Conservation (phyloP, 805 yeast genomes). For the Ogataea trehalophila region DNA sequence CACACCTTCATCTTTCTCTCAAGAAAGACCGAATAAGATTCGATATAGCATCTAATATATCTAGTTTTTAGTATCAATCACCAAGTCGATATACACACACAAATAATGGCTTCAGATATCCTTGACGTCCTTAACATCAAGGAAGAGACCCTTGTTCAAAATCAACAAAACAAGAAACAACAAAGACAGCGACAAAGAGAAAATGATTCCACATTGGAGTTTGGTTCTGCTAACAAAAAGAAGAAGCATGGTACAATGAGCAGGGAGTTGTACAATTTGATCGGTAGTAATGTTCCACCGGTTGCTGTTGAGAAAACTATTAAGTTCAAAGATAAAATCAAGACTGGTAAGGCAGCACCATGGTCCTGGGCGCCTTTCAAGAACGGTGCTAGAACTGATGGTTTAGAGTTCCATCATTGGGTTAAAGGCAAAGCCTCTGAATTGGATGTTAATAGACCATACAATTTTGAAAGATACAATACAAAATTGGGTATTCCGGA, state of each 20-base stretch:
- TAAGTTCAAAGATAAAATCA: constrained; percentile 61
- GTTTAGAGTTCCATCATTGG: constrained; percentile 72
- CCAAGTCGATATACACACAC: neutral
- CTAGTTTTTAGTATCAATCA: too few species aligned
- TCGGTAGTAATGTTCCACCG: constrained; percentile 93
- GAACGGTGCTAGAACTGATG: constrained; percentile 48
- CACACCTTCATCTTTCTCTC: too few species aligned
- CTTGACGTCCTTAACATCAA: constrained; percentile 73
- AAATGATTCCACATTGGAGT: constrained; percentile 12
- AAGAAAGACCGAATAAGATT: too few species aligned
- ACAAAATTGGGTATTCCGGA: constrained; percentile 64
- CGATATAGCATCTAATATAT: too few species aligned
- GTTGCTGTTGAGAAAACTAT: constrained; percentile 46
- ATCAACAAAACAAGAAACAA: constrained; percentile 31
- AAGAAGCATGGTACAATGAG: constrained; percentile 62
- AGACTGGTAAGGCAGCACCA: constrained; percentile 63
- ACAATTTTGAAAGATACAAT: constrained; percentile 72
- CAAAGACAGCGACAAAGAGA: constrained; percentile 23
- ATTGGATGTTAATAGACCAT: constrained; percentile 34
- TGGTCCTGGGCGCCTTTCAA: constrained; percentile 72
- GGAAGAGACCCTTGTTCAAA: constrained; percentile 34
- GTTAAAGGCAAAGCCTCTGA: constrained; percentile 57
- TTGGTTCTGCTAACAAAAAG: constrained; percentile 28
- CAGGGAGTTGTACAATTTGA: constrained; percentile 78
- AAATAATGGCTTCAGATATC: constrained; percentile 47